Percentiles rank a stretch among this genome's conserved stretches.
These are phyloP conservation scores for Hymenoscyphus occultus DNA, from an alignment of 2,329 filamentous ascomycete genomes.

Conservation along the genomic window DNA sequence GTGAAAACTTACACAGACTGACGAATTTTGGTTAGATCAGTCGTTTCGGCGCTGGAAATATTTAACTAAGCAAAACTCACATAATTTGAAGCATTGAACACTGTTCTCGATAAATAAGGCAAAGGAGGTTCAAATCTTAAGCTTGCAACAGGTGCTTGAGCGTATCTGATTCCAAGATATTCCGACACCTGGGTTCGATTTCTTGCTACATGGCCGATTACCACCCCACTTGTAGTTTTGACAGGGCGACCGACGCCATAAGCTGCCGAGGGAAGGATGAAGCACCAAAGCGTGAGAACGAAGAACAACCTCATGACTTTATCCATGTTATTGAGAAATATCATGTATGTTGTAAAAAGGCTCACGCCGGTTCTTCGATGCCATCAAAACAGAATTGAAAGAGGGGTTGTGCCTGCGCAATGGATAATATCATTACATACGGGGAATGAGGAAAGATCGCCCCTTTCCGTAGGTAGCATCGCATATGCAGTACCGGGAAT, in stretches of 20 bases:
- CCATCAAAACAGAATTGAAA: neutral
- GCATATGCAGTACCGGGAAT: too few species aligned
- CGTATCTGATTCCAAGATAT: slow-evolving; percentile 41
- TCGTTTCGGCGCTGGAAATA: neutral
- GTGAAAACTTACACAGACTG: neutral
- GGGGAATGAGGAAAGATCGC: too few species aligned
- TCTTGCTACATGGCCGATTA: slow-evolving; percentile 23
- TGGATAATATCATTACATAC: neutral
- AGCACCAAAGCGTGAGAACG: neutral
- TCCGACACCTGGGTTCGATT: slow-evolving; percentile 29
- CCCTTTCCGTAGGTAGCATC: too few species aligned
- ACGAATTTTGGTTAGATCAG: neutral
- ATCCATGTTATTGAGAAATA: neutral
- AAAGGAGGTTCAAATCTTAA: slow-evolving; percentile 34
- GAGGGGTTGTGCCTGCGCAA: neutral
- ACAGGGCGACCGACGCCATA: neutral
- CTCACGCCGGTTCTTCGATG: neutral
- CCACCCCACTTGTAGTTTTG: slow-evolving; percentile 16
- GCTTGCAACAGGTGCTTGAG: slow-evolving; percentile 37
- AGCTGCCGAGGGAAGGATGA: neutral
- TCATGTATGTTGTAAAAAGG: neutral
- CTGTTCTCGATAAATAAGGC: neutral
- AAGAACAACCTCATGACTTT: neutral
- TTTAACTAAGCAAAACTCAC: neutral
- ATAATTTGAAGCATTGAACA: neutral